Conservation (phyloP, 164 flowering plant species). For the Vitis riparia region DNA sequence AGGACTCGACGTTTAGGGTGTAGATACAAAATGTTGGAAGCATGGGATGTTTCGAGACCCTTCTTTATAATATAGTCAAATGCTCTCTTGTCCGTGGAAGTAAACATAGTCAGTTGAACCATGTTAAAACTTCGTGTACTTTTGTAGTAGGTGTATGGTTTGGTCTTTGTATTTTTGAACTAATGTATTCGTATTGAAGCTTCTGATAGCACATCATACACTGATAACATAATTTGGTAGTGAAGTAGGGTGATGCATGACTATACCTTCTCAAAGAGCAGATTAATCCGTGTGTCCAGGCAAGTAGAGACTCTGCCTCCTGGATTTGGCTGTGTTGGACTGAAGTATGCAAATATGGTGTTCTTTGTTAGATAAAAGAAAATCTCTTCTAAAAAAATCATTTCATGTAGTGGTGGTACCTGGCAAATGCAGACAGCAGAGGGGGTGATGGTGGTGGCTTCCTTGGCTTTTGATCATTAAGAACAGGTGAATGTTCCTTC, state of each 20-base stretch:
- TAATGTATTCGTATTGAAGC: neutral
- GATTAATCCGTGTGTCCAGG: slow-evolving; percentile 87
- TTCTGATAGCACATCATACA: neutral
- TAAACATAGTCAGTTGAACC: no score
- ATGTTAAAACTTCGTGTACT: no score
- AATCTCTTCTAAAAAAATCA: no score
- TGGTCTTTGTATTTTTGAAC: no score
- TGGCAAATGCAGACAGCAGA: slow-evolving; percentile 87
- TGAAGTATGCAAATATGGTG: slow-evolving; percentile 23
- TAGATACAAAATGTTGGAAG: no score
- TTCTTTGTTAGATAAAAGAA: no score
- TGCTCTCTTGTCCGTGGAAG: no score
- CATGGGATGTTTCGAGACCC: no score
- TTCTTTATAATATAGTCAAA: no score
- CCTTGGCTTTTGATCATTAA: slow-evolving; percentile 66
- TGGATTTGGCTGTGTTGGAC: slow-evolving; percentile 87
- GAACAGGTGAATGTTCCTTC: slow-evolving; percentile 66
- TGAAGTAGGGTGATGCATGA: neutral
- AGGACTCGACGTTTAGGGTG: no score
- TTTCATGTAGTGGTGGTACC: slow-evolving; percentile 38
- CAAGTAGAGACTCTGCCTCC: slow-evolving; percentile 97
- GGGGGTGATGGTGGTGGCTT: slow-evolving; percentile 40
- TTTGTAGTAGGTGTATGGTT: no score
- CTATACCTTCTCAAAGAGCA: slow-evolving; percentile 83
- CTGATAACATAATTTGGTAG: neutral